Percentiles rank a stretch among this genome's conserved stretches.
These are phyloP conservation scores for Chenopodium suecicum DNA, from an alignment of 148 eudicot genomes.

Conservation along the genomic window DNA sequence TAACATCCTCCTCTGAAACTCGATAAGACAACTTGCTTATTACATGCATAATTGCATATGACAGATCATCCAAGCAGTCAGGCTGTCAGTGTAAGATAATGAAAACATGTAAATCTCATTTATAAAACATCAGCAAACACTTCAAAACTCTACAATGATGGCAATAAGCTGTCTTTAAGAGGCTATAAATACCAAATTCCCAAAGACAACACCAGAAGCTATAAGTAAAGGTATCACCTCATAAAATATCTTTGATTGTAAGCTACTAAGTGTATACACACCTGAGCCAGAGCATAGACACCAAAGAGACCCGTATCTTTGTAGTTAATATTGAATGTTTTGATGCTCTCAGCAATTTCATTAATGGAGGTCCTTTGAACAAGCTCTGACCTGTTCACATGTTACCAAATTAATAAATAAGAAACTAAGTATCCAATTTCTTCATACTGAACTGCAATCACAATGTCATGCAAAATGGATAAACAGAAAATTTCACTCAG, in stretches of 20 bases:
- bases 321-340: slow-evolving; percentile 45
- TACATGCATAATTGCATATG: slow-evolving; percentile 60
- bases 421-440: background rate
- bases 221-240: background rate
- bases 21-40: slow-evolving; percentile 56
- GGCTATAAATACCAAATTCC: background rate
- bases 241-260: background rate
- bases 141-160: background rate
- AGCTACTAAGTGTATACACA: slow-evolving; percentile 17
- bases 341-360: slow-evolving; percentile 48
- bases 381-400: slow-evolving; percentile 43
- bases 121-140: slow-evolving; percentile 2
- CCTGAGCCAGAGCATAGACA: slow-evolving; percentile 55
- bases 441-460: background rate
- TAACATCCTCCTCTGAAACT: slow-evolving; percentile 58
- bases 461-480: background rate
- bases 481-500: background rate
- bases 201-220: background rate
- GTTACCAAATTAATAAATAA: background rate
- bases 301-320: slow-evolving; percentile 59
- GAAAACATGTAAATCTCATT: slow-evolving; percentile 3
- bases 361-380: slow-evolving; percentile 48
- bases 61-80: slow-evolving; percentile 55
- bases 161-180: background rate
- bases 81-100: slow-evolving; percentile 38